Evolutionary conservation across 495 filamentous ascomycete species (phyloP).

Genomic region (Bombardia bombarda): DNA sequence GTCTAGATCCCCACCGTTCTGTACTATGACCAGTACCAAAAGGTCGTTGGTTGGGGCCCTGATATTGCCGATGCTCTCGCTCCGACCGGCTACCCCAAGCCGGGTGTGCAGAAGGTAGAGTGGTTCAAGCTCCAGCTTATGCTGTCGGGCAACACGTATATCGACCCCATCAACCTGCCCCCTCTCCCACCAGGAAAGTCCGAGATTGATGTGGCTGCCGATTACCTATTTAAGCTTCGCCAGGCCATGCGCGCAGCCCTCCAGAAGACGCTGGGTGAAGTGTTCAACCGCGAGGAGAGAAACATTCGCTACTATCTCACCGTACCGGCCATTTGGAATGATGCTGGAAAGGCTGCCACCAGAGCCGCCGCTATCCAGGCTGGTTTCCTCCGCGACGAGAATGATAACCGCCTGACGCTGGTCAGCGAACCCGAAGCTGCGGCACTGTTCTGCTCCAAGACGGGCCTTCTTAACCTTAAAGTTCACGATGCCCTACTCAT

Average conservation of each 20-base stretch:
- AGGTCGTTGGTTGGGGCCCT: slow-evolving; percentile 69
- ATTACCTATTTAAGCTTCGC: slow-evolving; percentile 69
- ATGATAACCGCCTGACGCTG: slow-evolving; percentile 64
- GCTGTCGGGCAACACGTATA: slow-evolving; percentile 71
- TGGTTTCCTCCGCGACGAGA: slow-evolving; percentile 66
- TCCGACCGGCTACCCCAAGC: slow-evolving; percentile 67
- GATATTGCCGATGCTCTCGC: slow-evolving; percentile 69
- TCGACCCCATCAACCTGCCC: slow-evolving; percentile 70
- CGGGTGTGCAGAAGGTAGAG: slow-evolving; percentile 68
- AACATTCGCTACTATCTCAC: slow-evolving; percentile 69
- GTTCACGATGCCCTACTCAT: slow-evolving; percentile 66
- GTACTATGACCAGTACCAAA: slow-evolving; percentile 71
- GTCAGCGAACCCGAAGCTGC: slow-evolving; percentile 68
- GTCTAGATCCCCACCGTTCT: slow-evolving; percentile 64
- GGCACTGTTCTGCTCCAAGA: slow-evolving; percentile 67
- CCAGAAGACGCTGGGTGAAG: slow-evolving; percentile 69
- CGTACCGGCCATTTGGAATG: slow-evolving; percentile 71
- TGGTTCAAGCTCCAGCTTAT: slow-evolving; percentile 77
- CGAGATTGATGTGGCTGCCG: slow-evolving; percentile 68
- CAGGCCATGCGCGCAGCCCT: slow-evolving; percentile 66
- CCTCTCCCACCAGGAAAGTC: slow-evolving; percentile 69
- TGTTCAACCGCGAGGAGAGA: slow-evolving; percentile 67
- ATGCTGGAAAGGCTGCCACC: slow-evolving; percentile 66
- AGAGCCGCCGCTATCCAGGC: slow-evolving; percentile 66
- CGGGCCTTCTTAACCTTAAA: slow-evolving; percentile 65